Conservation (phyloP, 352 stramenopile species). For the Pythium volutum region DNA sequence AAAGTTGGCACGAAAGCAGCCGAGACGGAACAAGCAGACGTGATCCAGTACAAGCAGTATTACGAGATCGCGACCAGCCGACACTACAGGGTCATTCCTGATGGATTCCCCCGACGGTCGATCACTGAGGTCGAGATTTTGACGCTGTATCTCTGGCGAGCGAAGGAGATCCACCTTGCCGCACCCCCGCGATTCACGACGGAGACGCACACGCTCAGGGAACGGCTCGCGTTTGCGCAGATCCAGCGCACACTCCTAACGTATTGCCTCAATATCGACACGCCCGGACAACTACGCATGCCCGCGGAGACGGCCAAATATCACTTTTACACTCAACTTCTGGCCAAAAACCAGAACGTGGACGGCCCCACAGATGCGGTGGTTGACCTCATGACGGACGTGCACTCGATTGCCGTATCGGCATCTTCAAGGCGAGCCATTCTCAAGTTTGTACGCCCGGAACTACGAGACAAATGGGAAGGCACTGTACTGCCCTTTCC, state of each 20-base stretch:
- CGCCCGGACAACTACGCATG: not conserved
- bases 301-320: constrained; percentile 1
- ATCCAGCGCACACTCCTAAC: not conserved
- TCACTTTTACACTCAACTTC: not conserved
- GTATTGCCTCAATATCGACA: not conserved
- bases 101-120: not conserved
- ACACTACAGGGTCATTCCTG: not conserved
- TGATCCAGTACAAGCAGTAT: not conserved
- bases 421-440: not conserved
- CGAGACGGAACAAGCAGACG: not conserved
- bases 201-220: constrained; percentile 6
- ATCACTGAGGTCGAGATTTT: not conserved
- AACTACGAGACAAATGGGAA: constrained; percentile 11
- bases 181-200: not conserved
- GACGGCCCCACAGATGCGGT: not conserved
- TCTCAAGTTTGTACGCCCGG: constrained; percentile 1
- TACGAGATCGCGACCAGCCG: not conserved
- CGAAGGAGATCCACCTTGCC: not conserved
- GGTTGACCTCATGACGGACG: constrained; percentile 1
- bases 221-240: not conserved
- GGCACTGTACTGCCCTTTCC: not conserved
- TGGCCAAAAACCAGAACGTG: not conserved
- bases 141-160: constrained; percentile 1
- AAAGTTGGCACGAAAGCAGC: not conserved
- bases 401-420: not conserved